Evolutionary conservation across 257 asterid genomes (phyloP).

Genomic region (Solanum peruvianum): DNA sequence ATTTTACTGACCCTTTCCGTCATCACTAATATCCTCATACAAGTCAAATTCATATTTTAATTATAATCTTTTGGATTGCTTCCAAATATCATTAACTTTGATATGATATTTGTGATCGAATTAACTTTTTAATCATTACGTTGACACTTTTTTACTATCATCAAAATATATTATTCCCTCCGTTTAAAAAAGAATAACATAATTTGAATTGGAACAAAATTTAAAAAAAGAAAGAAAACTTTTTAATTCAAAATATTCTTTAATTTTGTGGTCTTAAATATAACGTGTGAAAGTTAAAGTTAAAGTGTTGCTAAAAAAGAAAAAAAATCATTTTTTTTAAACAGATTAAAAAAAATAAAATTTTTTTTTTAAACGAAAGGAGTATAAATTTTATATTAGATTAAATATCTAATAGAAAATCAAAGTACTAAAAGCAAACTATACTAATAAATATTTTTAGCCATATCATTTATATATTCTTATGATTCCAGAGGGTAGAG

Average conservation of each 20-base stretch:
- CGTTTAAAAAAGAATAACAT: rapidly evolving
- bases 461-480: background rate
- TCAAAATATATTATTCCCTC: background rate
- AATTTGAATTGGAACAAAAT: too few relatives aligned
- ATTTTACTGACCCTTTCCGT: background rate
- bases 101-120: background rate
- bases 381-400: background rate
- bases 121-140: background rate
- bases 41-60: background rate
- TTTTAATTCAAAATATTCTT: too few relatives aligned
- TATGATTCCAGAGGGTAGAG: slow-evolving; percentile 20
- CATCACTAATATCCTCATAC: background rate
- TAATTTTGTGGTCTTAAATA: too few relatives aligned
- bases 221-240: too few relatives aligned
- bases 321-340: rapidly evolving
- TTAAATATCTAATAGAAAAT: background rate
- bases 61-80: background rate
- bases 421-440: background rate
- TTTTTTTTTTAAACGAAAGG: too few relatives aligned
- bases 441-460: background rate
- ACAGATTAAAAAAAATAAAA: too few relatives aligned
- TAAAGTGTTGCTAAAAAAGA: too few relatives aligned
- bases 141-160: background rate
- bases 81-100: background rate
- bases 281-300: too few relatives aligned